Base-by-base conservation (phyloP, 1,284 basidiomycete genomes). In the Malassezia psittaci region DNA sequence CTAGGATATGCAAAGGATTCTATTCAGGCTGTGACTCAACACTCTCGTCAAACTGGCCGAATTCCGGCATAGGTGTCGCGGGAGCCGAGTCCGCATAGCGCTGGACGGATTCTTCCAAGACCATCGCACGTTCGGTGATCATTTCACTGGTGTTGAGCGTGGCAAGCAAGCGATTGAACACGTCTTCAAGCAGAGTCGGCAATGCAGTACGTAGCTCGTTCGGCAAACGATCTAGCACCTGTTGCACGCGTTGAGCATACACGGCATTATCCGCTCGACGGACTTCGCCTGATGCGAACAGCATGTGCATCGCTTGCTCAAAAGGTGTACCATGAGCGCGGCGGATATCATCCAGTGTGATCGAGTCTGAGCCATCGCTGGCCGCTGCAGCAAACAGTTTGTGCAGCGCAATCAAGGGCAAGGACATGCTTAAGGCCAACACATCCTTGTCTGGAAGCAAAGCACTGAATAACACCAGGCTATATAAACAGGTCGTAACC, bases 341-440 rank as follows among this genome's bases (percentile, higher is more conserved):
- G n/a, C 13, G 32, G 21, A 29, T 18, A 15, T 35, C 36, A n/a
- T 57, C 49, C 16, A 52, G 42, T n/a, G 45, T 38, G 24, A 29
- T 29, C 3, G 24, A 29, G 4, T 29, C 24, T 29, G 24, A 29
- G 1, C 32, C 29, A 13, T 40, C 24, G 29, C 15, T 24, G n/a
- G 18, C 18, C n/a, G 39, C 13, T 41, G 45, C 32, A 11, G 51
- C 50, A 44, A 57, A 57, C 15, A 51, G 19, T 18, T 16, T 46
- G 18, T 37, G 55, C 38, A 57, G 37, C 19, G 42, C 45, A 13
- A 32, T 19, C 18, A 57, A 35, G 5, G 55, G 46, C 8, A 57
- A 39, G 35, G 55, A 57, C 50, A 57, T 52, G 51, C 55, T 57
- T 36, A 48, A 49, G 24, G 45, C 45, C 39, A 57, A 37, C 13